Conservation (phyloP, 345 rosid genomes). For the Euphorbia lathyris region DNA sequence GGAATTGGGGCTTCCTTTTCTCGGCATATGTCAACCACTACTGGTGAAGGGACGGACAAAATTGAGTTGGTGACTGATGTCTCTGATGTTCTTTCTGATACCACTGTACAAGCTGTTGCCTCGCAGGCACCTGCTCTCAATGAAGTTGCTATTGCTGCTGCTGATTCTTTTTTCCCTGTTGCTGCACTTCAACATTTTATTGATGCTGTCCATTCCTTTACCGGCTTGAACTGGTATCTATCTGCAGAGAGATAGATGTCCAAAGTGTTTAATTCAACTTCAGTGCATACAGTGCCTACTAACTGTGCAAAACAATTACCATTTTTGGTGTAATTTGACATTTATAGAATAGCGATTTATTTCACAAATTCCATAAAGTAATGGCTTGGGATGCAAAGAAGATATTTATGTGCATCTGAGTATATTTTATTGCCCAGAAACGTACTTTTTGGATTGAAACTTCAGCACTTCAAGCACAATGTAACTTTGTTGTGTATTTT, state of each 20-base stretch:
- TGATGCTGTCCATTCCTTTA: constrained; percentile 55
- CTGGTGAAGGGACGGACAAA: constrained; percentile 42
- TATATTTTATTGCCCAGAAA: too few relatives aligned
- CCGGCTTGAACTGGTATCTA: constrained; percentile 65
- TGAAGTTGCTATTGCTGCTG: constrained; percentile 77
- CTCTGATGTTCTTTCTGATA: constrained; percentile 47
- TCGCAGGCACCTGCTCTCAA: constrained; percentile 52
- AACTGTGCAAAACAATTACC: too few relatives aligned
- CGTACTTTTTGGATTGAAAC: too few relatives aligned
- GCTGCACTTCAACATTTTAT: constrained; percentile 64
- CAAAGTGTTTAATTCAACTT: too few relatives aligned
- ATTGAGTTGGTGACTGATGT: constrained; percentile 46
- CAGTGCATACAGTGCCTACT: too few relatives aligned
- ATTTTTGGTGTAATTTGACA: too few relatives aligned
- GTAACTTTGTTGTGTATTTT: too few relatives aligned
- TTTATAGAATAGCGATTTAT: too few relatives aligned
- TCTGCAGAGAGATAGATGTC: neutral
- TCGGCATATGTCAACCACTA: constrained; percentile 58
- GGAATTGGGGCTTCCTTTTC: constrained; percentile 40
- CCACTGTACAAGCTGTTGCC: constrained; percentile 44
- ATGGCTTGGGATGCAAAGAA: too few relatives aligned
- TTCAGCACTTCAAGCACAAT: too few relatives aligned
- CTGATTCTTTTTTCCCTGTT: constrained; percentile 64
- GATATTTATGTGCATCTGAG: too few relatives aligned
- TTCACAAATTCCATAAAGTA: too few relatives aligned